Conservation (phyloP, 164 flowering plant genomes). For the Aristolochia californica region DNA sequence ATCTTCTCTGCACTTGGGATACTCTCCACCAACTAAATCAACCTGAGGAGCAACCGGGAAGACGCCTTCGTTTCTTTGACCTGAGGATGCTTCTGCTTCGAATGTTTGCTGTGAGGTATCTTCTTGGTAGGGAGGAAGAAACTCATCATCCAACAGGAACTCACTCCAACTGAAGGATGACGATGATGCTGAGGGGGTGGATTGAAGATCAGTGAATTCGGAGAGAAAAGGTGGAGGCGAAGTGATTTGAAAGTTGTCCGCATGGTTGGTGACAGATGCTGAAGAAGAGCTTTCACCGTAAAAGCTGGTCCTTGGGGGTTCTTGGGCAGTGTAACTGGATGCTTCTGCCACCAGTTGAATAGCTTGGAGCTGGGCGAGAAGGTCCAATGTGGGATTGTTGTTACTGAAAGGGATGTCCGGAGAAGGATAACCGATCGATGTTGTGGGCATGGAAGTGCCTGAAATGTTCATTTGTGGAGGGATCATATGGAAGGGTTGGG, state of each 20-base stretch:
- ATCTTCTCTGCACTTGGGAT: background rate
- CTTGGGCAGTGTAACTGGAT: conserved; percentile 9
- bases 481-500: background rate
- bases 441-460: background rate
- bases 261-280: conserved; percentile 5
- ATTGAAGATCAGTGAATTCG: background rate
- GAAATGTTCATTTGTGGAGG: background rate
- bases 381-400: conserved; percentile 28
- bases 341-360: conserved; percentile 40
- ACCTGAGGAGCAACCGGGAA: background rate
- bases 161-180: conserved; percentile 42
- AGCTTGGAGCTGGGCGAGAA: conserved; percentile 60
- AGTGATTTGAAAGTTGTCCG: conserved; percentile 13
- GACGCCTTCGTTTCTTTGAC: background rate
- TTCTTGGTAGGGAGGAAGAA: conserved; percentile 8
- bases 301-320: conserved; percentile 7
- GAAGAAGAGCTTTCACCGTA: conserved; percentile 16
- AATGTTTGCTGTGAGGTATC: background rate
- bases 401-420: conserved; percentile 9
- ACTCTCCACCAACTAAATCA: background rate
- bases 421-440: background rate
- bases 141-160: conserved; percentile 28
- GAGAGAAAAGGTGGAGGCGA: conserved; percentile 16
- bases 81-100: conserved; percentile 5
- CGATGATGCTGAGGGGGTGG: conserved; percentile 5